Evolutionary conservation across 2,329 filamentous ascomycete genomes (phyloP).

Genomic region (Fusarium burgessii): DNA sequence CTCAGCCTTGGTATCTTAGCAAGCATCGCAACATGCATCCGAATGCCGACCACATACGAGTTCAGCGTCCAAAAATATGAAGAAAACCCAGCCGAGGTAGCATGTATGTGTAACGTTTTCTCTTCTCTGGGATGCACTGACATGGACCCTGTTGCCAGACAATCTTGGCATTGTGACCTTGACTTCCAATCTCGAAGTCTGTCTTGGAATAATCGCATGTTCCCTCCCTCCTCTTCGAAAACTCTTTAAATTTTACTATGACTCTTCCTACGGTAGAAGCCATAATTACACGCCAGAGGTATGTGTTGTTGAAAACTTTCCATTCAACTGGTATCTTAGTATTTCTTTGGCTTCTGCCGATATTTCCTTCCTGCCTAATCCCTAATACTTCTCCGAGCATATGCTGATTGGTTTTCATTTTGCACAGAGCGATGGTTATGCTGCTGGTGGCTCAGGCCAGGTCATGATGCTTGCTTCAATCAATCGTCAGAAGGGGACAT

Average conservation of each 20-base stretch:
- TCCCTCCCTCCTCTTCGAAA: conserved; percentile 4
- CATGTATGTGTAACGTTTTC: neutral
- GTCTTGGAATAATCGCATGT: conserved; percentile 12
- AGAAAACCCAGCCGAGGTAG: neutral
- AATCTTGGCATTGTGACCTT: conserved; percentile 8
- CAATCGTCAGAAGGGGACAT: neutral
- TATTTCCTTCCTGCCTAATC: too few relatives aligned
- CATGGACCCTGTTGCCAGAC: neutral
- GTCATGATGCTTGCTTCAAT: neutral
- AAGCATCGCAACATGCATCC: neutral
- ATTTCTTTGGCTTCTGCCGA: too few relatives aligned
- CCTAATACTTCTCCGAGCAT: too few relatives aligned
- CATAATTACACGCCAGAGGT: conserved; percentile 1
- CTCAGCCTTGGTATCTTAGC: neutral
- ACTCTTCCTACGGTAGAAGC: neutral
- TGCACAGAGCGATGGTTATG: neutral
- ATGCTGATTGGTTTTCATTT: neutral
- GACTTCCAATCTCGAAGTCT: conserved; percentile 8
- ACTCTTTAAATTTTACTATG: conserved; percentile 11
- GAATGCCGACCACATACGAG: neutral
- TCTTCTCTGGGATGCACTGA: neutral
- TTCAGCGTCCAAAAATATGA: neutral
- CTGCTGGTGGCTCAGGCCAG: too few relatives aligned
- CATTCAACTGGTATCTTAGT: too few relatives aligned
- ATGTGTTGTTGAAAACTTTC: neutral